Percentiles rank a stretch among this genome's conserved stretches.
Evolutionary conservation across 257 asterid species (phyloP).

Genomic region (Ajuga chamaepitys): DNA sequence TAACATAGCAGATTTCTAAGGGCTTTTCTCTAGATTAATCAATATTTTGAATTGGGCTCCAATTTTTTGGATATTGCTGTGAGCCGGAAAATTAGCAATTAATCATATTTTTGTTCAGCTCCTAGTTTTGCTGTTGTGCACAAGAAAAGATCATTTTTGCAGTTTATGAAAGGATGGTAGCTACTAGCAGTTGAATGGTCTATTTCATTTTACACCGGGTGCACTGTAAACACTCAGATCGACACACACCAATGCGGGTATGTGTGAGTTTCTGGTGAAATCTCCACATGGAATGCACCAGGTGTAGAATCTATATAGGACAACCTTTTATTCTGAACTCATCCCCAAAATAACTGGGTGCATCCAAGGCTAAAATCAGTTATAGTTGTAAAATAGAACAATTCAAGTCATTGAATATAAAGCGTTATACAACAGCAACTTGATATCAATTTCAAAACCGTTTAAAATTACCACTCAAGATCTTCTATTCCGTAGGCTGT

Average conservation of each 20-base stretch:
- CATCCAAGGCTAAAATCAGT: not conserved
- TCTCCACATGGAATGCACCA: too few species aligned
- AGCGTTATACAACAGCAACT: not conserved
- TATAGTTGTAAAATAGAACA: not conserved
- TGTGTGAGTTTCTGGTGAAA: too few species aligned
- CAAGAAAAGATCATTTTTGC: not conserved
- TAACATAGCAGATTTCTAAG: too few species aligned
- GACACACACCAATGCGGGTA: too few species aligned
- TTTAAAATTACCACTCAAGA: not conserved
- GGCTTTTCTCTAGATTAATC: too few species aligned
- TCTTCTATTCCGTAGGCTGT: not conserved
- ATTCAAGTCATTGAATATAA: conserved; percentile 1
- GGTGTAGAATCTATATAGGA: too few species aligned
- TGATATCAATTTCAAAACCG: not conserved
- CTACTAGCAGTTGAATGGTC: not conserved
- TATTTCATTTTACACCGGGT: too few species aligned
- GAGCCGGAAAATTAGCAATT: not conserved
- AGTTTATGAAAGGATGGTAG: not conserved
- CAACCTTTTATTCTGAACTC: not conserved
- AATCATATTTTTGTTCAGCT: not conserved
- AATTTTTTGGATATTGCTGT: not conserved
- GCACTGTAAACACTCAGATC: too few species aligned
- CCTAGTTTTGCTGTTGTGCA: not conserved
- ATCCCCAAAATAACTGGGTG: not conserved
- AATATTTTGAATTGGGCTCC: not conserved